Evolutionary conservation across 768 basidiomycete species (phyloP).

Genomic region (Suillus occidentalis): DNA sequence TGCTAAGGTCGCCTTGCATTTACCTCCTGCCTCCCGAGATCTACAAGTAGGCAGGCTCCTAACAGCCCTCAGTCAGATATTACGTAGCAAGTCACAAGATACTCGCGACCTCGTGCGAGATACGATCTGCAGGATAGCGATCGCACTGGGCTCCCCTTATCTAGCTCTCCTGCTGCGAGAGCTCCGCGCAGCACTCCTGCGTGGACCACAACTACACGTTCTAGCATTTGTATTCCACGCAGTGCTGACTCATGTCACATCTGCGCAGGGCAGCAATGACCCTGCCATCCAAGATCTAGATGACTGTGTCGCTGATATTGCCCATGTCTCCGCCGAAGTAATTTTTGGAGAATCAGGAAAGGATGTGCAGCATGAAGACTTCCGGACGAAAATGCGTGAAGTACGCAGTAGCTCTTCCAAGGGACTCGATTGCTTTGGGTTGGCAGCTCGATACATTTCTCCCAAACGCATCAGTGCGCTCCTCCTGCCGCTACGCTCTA

Average conservation of each 20-base stretch:
- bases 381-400: slow-evolving; percentile 94
- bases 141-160: slow-evolving; percentile 69
- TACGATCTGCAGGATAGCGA: slow-evolving; percentile 76
- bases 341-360: slow-evolving; percentile 93
- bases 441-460: slow-evolving; percentile 76
- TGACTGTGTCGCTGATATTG: slow-evolving; percentile 73
- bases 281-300: slow-evolving; percentile 65
- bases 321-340: slow-evolving; percentile 82
- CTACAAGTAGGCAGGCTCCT: slow-evolving; percentile 74
- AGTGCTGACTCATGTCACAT: slow-evolving; percentile 77
- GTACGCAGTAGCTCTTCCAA: slow-evolving; percentile 80
- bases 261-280: slow-evolving; percentile 46
- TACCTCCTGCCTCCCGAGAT: slow-evolving; percentile 63
- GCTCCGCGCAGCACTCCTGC: slow-evolving; percentile 76
- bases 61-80: slow-evolving; percentile 83
- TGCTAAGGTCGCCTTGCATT: slow-evolving; percentile 76
- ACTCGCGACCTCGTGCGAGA: slow-evolving; percentile 85
- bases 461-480: slow-evolving; percentile 75
- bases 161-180: slow-evolving; percentile 76
- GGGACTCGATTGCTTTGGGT: slow-evolving; percentile 82
- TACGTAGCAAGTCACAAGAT: slow-evolving; percentile 93
- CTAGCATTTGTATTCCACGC: slow-evolving; percentile 84
- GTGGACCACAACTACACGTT: slow-evolving; percentile 94
- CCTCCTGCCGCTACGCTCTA: slow-evolving; percentile 73
- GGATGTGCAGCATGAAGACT: slow-evolving; percentile 84